phyloP scores from a whole-genome alignment of 352 stramenopile genomes.

The Globisporangium lucens region DNA sequence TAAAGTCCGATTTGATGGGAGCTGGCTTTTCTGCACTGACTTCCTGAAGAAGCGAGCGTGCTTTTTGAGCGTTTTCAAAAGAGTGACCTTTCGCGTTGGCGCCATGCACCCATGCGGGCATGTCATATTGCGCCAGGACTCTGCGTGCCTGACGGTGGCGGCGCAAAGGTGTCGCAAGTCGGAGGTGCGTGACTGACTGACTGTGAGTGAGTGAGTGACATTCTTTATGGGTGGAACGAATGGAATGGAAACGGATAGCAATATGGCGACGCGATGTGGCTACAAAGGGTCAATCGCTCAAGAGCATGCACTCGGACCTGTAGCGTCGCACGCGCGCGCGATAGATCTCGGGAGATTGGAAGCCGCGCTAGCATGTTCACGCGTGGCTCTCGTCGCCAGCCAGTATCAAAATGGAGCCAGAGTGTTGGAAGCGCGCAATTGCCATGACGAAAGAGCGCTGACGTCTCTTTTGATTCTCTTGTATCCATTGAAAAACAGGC shows the following conservation, averaged over 20 bases:
- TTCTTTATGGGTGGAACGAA: neutral
- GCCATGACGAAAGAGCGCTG: neutral
- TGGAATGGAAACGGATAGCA: neutral
- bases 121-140: too few relatives aligned
- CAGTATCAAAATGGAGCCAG: neutral
- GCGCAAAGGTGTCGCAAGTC: neutral
- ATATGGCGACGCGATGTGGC: constrained; percentile 1
- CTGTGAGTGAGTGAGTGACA: neutral
- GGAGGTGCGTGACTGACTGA: neutral
- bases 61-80: neutral
- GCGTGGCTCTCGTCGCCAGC: neutral
- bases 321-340: neutral
- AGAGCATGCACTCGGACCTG: neutral
- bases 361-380: neutral
- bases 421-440: neutral
- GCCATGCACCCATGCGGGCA: too few relatives aligned
- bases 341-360: neutral
- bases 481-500: neutral
- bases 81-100: neutral
- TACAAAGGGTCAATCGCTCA: neutral
- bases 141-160: too few relatives aligned
- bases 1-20: constrained; percentile 3
- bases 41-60: neutral
- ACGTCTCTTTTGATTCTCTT: neutral
- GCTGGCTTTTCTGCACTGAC: neutral